Evolutionary conservation across 1,284 basidiomycete species (phyloP), one percentile per base, ranked within the genome.

Genomic region (Phellinidium pouzarii): DNA sequence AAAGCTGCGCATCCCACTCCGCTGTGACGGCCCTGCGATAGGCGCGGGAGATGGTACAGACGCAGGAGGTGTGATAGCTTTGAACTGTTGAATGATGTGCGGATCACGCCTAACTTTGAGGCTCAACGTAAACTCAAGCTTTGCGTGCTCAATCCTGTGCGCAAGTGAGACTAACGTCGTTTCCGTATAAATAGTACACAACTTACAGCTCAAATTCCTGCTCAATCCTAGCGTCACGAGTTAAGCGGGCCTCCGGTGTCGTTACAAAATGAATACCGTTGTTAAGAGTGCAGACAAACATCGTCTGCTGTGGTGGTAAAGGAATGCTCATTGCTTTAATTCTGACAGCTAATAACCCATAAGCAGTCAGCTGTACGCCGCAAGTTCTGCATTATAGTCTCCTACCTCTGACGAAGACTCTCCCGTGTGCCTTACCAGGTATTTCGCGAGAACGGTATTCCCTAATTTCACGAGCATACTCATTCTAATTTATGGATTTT

Each of bases 251-350:
- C 61, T 91, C 89, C 0, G 91, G 93, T 0, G 94, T 97, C 3
- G 91, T 91, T 52, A 99, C 95, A 60, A 88, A 94, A 68, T 98
- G 94, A 54, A 96, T 93, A 6, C 94, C 94, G 61, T 98, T 98
- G 70, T 97, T 95, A 55, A 99, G 74, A 0, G 91, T 93, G 64
- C 91, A 91, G n/a, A 85, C 86, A 60, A 97, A 76, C 31, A 72
- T 75, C 0, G 94, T 94, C 0, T 79, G 71, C 58, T 89, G 75
- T 14, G 71, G 69, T 0, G 92, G 92, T 9, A 95, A 59, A 1
- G 92, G 91, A 23, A 94, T 69, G 55, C 77, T 73, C 23, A 94
- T 70, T 40, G 75, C 76, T 62, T 79, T 85, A 52, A 92, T 74
- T n/a, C 84, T 83, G 23, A 90, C 65, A n/a, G 95, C 91, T 93